phyloP scores from a whole-genome alignment of 352 stramenopile genomes.

The Aphanomyces invadans region DNA sequence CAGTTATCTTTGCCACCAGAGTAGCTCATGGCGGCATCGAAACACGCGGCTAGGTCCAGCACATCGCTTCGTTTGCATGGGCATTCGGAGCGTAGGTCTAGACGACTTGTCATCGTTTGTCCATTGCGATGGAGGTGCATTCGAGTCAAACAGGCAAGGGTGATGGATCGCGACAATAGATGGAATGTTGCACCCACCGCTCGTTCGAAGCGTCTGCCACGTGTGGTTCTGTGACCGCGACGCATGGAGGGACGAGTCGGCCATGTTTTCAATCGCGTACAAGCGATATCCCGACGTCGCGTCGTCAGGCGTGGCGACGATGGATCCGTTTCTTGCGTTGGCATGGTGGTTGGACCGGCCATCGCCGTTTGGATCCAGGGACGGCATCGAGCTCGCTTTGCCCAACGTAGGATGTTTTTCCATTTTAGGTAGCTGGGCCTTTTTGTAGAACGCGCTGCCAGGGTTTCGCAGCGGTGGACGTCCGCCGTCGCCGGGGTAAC shows the following conservation, averaged over 20 bases:
- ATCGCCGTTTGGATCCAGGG: constrained; percentile 23
- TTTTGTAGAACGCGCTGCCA: background rate
- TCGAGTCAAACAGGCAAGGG: too few species aligned
- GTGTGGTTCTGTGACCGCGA: constrained; percentile 63
- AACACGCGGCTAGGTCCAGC: constrained; percentile 59
- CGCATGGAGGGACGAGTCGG: constrained; percentile 59
- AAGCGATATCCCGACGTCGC: constrained; percentile 51
- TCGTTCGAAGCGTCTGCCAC: constrained; percentile 59
- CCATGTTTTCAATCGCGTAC: constrained; percentile 70
- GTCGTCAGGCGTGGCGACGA: constrained; percentile 29
- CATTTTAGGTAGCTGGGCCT: constrained; percentile 27
- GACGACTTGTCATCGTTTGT: constrained; percentile 28
- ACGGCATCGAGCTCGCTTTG: background rate
- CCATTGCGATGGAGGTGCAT: too few species aligned
- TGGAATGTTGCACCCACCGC: constrained; percentile 1
- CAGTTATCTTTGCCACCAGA: constrained; percentile 39
- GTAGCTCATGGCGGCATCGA: constrained; percentile 60
- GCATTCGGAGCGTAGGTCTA: constrained; percentile 49
- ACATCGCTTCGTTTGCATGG: constrained; percentile 57
- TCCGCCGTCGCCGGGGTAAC: background rate
- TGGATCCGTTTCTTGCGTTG: too few species aligned
- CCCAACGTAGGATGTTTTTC: background rate
- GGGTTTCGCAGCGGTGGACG: background rate
- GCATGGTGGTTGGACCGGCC: constrained; percentile 26
- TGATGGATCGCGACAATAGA: too few species aligned